Percentiles rank a stretch among this genome's conserved stretches.
Conservation (phyloP, 2,329 filamentous ascomycete genomes). For the Plectosphaerella sp. region DNA sequence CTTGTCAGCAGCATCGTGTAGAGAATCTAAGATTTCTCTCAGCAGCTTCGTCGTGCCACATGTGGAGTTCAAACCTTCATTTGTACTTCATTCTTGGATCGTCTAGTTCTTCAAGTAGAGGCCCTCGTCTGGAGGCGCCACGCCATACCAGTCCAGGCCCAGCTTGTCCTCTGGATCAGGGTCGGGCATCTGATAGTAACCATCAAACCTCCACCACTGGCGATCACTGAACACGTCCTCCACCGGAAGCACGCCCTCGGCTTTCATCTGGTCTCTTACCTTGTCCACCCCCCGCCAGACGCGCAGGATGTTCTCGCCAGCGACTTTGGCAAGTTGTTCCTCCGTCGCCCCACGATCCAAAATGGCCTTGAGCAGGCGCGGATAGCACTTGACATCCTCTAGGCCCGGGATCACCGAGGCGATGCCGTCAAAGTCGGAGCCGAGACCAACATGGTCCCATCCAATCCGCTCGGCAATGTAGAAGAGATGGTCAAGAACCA, state of each 20-base stretch:
- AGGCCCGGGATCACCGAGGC: constrained; percentile 16
- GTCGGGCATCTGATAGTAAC: constrained; percentile 26
- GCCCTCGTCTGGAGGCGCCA: constrained; percentile 6
- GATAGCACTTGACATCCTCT: constrained; percentile 23
- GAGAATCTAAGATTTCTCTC: too few relatives aligned
- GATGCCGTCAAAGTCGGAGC: constrained; percentile 31
- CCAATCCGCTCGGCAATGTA: constrained; percentile 22
- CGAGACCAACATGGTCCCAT: constrained; percentile 31
- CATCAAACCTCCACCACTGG: constrained; percentile 26
- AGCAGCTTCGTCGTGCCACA: too few relatives aligned
- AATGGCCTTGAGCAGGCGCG: constrained; percentile 23
- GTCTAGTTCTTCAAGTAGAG: constrained; percentile 3
- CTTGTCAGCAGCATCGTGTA: too few relatives aligned
- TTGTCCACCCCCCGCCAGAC: constrained; percentile 22
- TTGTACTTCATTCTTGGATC: too few relatives aligned
- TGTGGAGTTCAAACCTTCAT: too few relatives aligned
- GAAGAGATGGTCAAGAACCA: constrained; percentile 26
- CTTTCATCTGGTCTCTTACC: constrained; percentile 20
- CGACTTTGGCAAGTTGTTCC: constrained; percentile 28
- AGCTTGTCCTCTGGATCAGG: constrained; percentile 24
- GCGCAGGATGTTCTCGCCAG: constrained; percentile 30
- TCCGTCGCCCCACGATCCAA: constrained; percentile 32
- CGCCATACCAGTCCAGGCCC: constrained; percentile 23
- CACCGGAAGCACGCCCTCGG: constrained; percentile 22
- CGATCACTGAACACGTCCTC: constrained; percentile 28